Evolutionary conservation across 768 basidiomycete species (phyloP).

Genomic region (Leccinum longicurvipes): DNA sequence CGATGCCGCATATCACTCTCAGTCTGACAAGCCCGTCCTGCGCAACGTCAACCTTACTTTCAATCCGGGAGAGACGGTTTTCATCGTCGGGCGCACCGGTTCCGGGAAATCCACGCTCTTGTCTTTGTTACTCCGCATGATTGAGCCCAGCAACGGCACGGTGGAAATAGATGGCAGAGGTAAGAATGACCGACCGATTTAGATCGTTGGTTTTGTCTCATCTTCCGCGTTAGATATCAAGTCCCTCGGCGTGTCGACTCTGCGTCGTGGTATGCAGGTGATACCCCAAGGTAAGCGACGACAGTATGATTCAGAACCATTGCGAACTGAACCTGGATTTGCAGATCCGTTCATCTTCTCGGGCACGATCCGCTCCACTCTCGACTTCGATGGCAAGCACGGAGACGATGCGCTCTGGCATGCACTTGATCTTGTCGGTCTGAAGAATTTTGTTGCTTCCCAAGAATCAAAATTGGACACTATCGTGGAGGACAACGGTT

Average conservation of each 20-base stretch:
- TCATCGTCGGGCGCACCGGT: conserved; percentile 76
- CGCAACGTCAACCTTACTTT: conserved; percentile 61
- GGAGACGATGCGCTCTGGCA: conserved; percentile 36
- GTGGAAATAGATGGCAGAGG: conserved; percentile 73
- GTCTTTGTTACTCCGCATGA: conserved; percentile 71
- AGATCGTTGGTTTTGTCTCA: conserved; percentile 56
- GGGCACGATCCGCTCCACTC: conserved; percentile 27
- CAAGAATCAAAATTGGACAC: conserved; percentile 79
- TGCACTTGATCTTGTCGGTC: conserved; percentile 36
- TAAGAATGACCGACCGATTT: conserved; percentile 34
- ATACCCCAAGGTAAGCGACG: conserved; percentile 27
- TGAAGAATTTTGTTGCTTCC: conserved; percentile 71
- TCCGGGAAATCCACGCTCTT: conserved; percentile 73
- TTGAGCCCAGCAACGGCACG: conserved; percentile 61
- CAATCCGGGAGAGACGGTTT: conserved; percentile 66
- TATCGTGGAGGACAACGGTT: conserved; percentile 68
- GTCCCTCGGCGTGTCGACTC: conserved; percentile 53
- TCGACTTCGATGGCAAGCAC: conserved; percentile 26
- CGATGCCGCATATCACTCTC: conserved; percentile 69
- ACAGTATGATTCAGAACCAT: not conserved
- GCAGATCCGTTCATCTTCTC: conserved; percentile 34
- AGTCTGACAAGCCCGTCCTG: conserved; percentile 60
- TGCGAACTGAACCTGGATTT: not conserved
- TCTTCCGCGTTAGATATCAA: conserved; percentile 71
- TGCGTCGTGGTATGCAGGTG: conserved; percentile 29